phyloP scores from a whole-genome alignment of 2,329 filamentous ascomycete genomes.

The Madurella fahalii region DNA sequence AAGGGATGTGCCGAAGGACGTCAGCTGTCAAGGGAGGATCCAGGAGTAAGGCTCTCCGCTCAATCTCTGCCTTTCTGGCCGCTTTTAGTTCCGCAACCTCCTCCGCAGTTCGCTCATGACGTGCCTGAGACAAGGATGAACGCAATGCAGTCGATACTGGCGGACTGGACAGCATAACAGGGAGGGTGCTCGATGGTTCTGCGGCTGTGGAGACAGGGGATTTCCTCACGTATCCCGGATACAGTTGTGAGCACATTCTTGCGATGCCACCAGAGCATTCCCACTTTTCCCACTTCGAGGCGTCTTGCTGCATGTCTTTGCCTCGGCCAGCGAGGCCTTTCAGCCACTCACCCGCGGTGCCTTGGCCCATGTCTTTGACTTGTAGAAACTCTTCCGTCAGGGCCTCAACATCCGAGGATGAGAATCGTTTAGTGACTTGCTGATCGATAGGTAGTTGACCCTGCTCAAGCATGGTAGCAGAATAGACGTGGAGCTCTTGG shows the following conservation, averaged over 20 bases:
- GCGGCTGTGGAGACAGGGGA: not conserved
- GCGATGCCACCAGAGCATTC: constrained; percentile 44
- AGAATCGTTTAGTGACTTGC: constrained; percentile 63
- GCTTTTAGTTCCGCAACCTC: constrained; percentile 62
- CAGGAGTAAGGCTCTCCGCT: constrained; percentile 62
- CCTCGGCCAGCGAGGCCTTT: constrained; percentile 68
- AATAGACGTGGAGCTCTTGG: constrained; percentile 55
- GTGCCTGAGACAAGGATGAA: constrained; percentile 21
- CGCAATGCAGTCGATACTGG: constrained; percentile 5
- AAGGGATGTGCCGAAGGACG: constrained; percentile 64
- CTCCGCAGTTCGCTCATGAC: constrained; percentile 53
- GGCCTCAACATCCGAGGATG: constrained; percentile 56
- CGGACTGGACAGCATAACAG: not conserved
- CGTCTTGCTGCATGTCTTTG: constrained; percentile 55
- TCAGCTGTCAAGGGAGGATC: constrained; percentile 60
- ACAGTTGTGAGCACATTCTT: constrained; percentile 33
- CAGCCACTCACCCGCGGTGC: constrained; percentile 70
- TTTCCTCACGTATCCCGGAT: constrained; percentile 17
- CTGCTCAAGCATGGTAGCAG: constrained; percentile 51
- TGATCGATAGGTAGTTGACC: constrained; percentile 43
- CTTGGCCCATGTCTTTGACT: constrained; percentile 62
- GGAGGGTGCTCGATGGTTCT: not conserved
- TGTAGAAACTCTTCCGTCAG: constrained; percentile 60
- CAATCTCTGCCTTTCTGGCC: constrained; percentile 64
- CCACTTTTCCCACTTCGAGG: constrained; percentile 73